Base-by-base conservation (phyloP, 1,284 basidiomycete species). In the Cutaneotrichosporon sp. region DNA sequence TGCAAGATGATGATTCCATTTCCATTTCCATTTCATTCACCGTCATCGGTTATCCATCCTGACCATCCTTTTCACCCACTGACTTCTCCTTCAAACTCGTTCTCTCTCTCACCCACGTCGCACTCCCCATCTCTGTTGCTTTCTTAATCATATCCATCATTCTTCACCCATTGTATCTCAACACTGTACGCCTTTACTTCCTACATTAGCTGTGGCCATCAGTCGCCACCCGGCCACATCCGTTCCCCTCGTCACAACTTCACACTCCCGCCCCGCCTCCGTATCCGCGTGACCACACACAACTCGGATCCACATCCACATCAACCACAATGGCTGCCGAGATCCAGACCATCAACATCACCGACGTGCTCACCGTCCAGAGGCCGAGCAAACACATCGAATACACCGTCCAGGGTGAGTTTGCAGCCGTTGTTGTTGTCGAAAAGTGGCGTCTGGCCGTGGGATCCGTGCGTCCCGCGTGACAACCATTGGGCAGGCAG, bases 341-440 rank as follows among this genome's bases (percentile, higher is more conserved):
- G 25, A 68, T 75, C 38, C 70, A 74, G 51, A 65, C 62, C 52
- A 70, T 75, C 17, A 54, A 63, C 31, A 71, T 75, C 62, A 67
- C 66, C 12, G 71, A 71, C 33, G 70, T 72, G 10, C 67, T 71
- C 49, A 70, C 66, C 9, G 66, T 70, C 9, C 62, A 66, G 22
- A 59, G 63, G 39, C 71, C 71, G 1, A 69, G 70, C 47, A 65
- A 64, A 9, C 72, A 74, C 57, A 71, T 67, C 19, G 66, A 67
- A n/a, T 75, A 75, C 60, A 70, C 69, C 29, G 61, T 75, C 25
- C 71, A 75, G 53, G 60, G 72, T 74, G 52, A 58, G 67, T 60
- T n/a, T 20, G 34, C 34, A 35, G 17, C 17, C 12, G 6, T 20
- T n/a, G 22, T 20, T 8, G 37, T 20, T 14, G 16, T n/a, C n/a